Evolutionary conservation across 192 early-diverging fungal species (phyloP).

Genomic region (Chytriomyces confervae): DNA sequence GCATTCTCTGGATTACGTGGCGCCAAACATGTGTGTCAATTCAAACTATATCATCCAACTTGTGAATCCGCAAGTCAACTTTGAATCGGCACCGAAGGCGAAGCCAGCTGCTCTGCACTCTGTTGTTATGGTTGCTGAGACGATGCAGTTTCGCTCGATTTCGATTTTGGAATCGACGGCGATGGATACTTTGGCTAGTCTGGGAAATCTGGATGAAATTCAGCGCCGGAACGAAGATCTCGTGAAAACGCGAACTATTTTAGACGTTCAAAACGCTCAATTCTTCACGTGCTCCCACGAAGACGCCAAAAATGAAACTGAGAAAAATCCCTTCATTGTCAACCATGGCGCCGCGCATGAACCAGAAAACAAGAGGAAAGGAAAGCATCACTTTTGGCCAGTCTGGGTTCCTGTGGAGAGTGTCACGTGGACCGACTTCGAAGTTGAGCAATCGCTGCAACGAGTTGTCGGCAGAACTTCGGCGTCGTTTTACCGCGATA

Average conservation of each 20-base stretch:
- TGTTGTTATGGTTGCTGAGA: conserved; percentile 65
- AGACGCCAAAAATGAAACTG: not conserved
- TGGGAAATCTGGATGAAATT: conserved; percentile 43
- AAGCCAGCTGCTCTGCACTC: conserved; percentile 48
- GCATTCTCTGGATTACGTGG: conserved; percentile 57
- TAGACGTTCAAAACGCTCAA: conserved; percentile 70
- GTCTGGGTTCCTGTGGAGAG: conserved; percentile 74
- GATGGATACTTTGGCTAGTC: conserved; percentile 7
- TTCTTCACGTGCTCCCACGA: conserved; percentile 54
- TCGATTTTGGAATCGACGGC: conserved; percentile 56
- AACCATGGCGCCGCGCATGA: not conserved
- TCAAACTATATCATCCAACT: conserved; percentile 66
- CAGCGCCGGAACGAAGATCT: conserved; percentile 58
- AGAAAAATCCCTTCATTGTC: conserved; percentile 30
- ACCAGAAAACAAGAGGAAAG: not conserved
- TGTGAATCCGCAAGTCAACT: conserved; percentile 76
- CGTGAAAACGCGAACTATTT: conserved; percentile 66
- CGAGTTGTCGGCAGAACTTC: conserved; percentile 64
- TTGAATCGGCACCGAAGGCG: conserved; percentile 59
- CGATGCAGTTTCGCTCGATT: conserved; percentile 63
- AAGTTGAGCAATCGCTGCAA: conserved; percentile 55
- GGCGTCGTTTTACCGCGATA: conserved; percentile 65
- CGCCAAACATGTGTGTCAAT: conserved; percentile 58
- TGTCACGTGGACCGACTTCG: conserved; percentile 28
- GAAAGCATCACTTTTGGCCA: conserved; percentile 53